Conservation (phyloP, 2,329 filamentous ascomycete genomes). For the Zopfia rhizophila region DNA sequence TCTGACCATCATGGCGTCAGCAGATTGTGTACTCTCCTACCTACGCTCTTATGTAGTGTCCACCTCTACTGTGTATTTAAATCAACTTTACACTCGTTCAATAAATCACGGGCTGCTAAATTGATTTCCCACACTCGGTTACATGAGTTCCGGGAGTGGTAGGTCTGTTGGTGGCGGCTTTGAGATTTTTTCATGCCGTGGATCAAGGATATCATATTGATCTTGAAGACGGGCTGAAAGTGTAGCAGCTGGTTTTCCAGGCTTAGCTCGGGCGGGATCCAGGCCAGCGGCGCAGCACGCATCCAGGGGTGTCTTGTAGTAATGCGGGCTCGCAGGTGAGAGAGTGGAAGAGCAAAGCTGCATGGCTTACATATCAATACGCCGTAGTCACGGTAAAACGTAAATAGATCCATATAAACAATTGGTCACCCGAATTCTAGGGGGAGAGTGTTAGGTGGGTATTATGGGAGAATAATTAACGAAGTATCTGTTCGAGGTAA, state of each 20-base stretch:
- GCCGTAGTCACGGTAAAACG: slow-evolving; percentile 5
- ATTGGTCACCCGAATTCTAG: too few relatives aligned
- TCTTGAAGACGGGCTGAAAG: slow-evolving; percentile 5
- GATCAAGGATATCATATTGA: slow-evolving; percentile 10
- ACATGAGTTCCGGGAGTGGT: slow-evolving; percentile 13
- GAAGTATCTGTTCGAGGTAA: too few relatives aligned
- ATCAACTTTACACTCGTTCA: too few relatives aligned
- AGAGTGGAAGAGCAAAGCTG: slow-evolving; percentile 6
- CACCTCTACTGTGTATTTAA: too few relatives aligned
- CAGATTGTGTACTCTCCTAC: too few relatives aligned
- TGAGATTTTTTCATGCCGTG: not conserved
- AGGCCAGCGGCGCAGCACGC: slow-evolving; percentile 4
- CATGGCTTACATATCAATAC: slow-evolving; percentile 13
- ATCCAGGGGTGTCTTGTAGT: not conserved
- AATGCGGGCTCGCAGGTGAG: slow-evolving; percentile 7
- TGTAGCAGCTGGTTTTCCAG: not conserved
- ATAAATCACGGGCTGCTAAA: too few relatives aligned
- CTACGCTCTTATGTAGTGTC: too few relatives aligned
- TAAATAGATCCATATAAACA: slow-evolving; percentile 14
- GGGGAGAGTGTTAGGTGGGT: too few relatives aligned
- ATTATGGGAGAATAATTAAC: too few relatives aligned
- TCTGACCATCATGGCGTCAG: too few relatives aligned
- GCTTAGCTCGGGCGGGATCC: not conserved
- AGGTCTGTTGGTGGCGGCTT: slow-evolving; percentile 1
- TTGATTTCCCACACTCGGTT: too few relatives aligned